These are phyloP conservation scores for Colletotrichum spaethianum DNA, from an alignment of 2,329 filamentous ascomycete genomes.

Conservation along the genomic window DNA sequence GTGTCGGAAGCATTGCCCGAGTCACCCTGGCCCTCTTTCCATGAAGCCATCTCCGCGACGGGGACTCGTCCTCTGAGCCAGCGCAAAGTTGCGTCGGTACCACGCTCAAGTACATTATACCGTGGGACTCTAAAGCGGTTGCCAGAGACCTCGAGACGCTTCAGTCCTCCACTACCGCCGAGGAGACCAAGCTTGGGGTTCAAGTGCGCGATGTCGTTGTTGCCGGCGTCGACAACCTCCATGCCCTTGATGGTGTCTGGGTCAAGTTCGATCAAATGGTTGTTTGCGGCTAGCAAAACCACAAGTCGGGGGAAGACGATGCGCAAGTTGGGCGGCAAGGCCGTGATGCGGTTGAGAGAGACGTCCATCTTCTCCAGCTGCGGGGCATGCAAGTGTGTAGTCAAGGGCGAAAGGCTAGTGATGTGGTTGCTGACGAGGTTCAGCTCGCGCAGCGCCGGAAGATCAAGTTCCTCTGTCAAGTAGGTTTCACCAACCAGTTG, in stretches of 20 bases:
- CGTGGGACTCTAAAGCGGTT: slow-evolving; percentile 92
- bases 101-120: slow-evolving; percentile 86
- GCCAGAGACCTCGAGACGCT: slow-evolving; percentile 82
- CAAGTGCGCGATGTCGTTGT: slow-evolving; percentile 88
- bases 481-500: slow-evolving; percentile 76
- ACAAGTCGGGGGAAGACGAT: slow-evolving; percentile 78
- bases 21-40: slow-evolving; percentile 63
- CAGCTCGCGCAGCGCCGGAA: slow-evolving; percentile 83
- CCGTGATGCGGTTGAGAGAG: slow-evolving; percentile 84
- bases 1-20: slow-evolving; percentile 47
- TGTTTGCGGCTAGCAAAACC: slow-evolving; percentile 82
- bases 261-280: slow-evolving; percentile 80
- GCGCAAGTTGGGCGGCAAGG: slow-evolving; percentile 75
- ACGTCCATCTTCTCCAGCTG: slow-evolving; percentile 83
- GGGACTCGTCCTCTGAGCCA: slow-evolving; percentile 87
- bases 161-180: slow-evolving; percentile 71
- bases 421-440: slow-evolving; percentile 83
- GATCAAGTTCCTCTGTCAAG: slow-evolving; percentile 74
- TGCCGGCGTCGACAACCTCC: slow-evolving; percentile 82
- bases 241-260: slow-evolving; percentile 82
- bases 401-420: slow-evolving; percentile 76
- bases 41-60: slow-evolving; percentile 69
- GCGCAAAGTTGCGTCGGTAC: slow-evolving; percentile 85
- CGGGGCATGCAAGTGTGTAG: slow-evolving; percentile 79
- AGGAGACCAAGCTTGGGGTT: slow-evolving; percentile 86